Evolutionary conservation across 78 protist genomes (phyloP).

Genomic region (Chrysochromulina parva): DNA sequence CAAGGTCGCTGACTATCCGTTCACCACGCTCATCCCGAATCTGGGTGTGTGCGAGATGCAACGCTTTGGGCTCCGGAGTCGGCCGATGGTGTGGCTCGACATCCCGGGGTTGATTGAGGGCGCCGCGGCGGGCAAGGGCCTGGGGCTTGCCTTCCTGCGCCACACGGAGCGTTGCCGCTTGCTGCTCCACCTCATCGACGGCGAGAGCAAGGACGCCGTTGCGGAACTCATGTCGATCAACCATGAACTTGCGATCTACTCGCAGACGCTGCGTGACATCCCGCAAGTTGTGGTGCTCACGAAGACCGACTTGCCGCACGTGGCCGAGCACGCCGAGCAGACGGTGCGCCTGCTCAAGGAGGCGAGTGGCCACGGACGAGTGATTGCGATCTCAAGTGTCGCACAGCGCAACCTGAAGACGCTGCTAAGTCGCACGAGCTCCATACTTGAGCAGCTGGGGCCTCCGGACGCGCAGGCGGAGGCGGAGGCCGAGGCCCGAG

Average conservation of each 20-base stretch:
- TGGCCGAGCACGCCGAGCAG: background rate
- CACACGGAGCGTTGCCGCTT: conserved; percentile 59
- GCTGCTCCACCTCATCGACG: background rate
- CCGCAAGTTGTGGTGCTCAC: background rate
- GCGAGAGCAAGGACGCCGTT: background rate
- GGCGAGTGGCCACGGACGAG: no score
- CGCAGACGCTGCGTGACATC: background rate
- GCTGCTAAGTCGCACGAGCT: no score
- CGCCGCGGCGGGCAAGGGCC: conserved; percentile 54
- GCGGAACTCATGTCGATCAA: background rate
- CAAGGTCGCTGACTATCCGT: conserved; percentile 44
- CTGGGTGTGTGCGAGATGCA: background rate
- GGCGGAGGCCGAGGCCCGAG: no score
- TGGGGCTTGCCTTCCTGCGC: conserved; percentile 67
- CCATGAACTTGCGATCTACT: background rate
- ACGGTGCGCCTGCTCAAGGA: no score
- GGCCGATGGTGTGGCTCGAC: background rate
- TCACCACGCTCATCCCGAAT: conserved; percentile 3
- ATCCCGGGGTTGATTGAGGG: conserved; percentile 68
- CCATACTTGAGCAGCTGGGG: no score
- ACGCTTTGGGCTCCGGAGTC: background rate
- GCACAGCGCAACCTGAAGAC: no score
- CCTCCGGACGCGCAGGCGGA: no score
- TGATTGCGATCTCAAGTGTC: no score
- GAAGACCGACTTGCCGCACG: background rate